Evolutionary conservation across 2,329 filamentous ascomycete species (phyloP).

Genomic region (Xylariomycetidae sp.): DNA sequence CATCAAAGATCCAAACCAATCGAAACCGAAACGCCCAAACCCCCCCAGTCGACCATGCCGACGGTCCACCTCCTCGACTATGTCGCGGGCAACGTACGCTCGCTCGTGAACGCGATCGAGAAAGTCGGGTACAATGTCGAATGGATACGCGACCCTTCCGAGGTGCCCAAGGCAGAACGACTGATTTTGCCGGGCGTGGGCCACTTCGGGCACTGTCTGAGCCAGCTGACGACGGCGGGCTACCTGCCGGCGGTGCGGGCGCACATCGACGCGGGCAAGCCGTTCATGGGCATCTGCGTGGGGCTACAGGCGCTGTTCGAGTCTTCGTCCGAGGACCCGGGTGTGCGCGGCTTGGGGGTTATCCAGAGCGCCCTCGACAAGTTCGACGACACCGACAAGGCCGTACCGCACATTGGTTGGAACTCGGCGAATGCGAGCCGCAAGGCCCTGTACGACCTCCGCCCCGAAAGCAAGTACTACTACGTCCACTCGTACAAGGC

Average conservation of each 20-base stretch:
- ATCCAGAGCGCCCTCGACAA: constrained; percentile 62
- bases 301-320: constrained; percentile 87
- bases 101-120: constrained; percentile 94
- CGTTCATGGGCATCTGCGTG: constrained; percentile 97
- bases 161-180: constrained; percentile 82
- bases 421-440: constrained; percentile 71
- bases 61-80: constrained; percentile 78
- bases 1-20: no score
- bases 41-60: constrained; percentile 50
- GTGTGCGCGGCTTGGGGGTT: constrained; percentile 67
- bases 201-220: constrained; percentile 94
- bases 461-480: constrained; percentile 88
- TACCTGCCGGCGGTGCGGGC: constrained; percentile 76
- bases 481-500: constrained; percentile 95
- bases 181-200: constrained; percentile 94
- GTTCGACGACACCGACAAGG: constrained; percentile 73
- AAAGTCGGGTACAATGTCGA: constrained; percentile 89
- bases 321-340: constrained; percentile 72
- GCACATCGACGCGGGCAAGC: constrained; percentile 86
- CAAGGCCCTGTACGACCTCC: constrained; percentile 65
- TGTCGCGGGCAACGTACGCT: constrained; percentile 92
- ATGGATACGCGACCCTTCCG: constrained; percentile 81
- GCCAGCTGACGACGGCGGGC: constrained; percentile 72
- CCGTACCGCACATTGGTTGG: constrained; percentile 99
- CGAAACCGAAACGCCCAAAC: no score